These are phyloP conservation scores for Oidium heveae DNA, from an alignment of 2,329 filamentous ascomycete genomes.

Conservation along the genomic window DNA sequence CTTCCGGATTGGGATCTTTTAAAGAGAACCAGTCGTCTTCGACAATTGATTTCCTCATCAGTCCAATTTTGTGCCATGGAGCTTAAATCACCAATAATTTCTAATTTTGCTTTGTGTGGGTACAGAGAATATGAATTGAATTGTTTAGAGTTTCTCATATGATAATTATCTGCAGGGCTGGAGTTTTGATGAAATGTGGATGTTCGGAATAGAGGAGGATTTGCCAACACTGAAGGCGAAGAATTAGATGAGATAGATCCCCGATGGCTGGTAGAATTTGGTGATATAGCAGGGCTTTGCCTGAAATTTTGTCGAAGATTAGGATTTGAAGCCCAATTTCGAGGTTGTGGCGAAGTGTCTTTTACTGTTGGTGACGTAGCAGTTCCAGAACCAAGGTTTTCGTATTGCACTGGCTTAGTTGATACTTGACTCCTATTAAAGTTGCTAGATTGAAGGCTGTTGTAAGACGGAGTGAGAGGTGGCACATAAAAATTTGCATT, in stretches of 20 bases:
- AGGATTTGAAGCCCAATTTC: constrained; percentile 22
- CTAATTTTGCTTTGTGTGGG: constrained; percentile 57
- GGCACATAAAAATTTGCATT: constrained; percentile 20
- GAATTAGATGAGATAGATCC: constrained; percentile 7
- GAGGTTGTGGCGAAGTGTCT: constrained; percentile 21
- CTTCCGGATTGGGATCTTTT: constrained; percentile 58
- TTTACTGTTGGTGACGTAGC: constrained; percentile 19
- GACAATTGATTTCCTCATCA: constrained; percentile 51
- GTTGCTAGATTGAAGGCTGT: constrained; percentile 14
- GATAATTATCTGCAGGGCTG: constrained; percentile 20
- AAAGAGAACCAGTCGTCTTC: constrained; percentile 73
- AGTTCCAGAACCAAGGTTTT: constrained; percentile 18
- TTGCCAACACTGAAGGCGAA: constrained; percentile 13
- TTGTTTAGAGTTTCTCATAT: constrained; percentile 12
- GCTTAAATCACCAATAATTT: constrained; percentile 66
- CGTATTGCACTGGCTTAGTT: constrained; percentile 17
- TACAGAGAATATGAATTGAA: constrained; percentile 37
- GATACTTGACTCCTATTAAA: constrained; percentile 12
- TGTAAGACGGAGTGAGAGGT: constrained; percentile 14
- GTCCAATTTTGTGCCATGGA: constrained; percentile 68
- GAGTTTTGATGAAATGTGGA: constrained; percentile 35
- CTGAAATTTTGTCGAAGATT: constrained; percentile 18
- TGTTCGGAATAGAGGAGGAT: constrained; percentile 39
- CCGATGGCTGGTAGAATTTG: constrained; percentile 8
- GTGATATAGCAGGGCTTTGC: constrained; percentile 17